Conservation (phyloP, 768 basidiomycete genomes). For the Auriculariales sp. region DNA sequence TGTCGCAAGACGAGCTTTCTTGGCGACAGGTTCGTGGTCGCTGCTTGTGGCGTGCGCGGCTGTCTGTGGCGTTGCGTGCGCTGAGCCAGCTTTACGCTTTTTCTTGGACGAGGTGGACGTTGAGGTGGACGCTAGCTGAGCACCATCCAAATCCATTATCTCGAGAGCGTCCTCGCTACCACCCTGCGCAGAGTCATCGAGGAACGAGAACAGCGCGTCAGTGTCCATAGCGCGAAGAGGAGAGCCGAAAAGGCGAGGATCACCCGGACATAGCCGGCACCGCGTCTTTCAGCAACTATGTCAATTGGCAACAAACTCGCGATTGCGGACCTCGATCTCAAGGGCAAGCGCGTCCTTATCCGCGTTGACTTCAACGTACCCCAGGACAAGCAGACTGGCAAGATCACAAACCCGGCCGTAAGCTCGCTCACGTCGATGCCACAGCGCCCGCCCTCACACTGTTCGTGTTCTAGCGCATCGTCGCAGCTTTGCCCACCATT, state of each 20-base stretch:
- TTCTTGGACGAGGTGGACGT: slow-evolving; percentile 22
- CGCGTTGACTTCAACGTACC: slow-evolving; percentile 96
- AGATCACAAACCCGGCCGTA: slow-evolving; percentile 94
- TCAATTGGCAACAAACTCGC: slow-evolving; percentile 91
- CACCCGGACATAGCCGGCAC: too few species aligned
- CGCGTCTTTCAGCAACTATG: slow-evolving; percentile 30
- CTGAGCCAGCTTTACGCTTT: slow-evolving; percentile 22
- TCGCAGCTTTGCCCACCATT: slow-evolving; percentile 91
- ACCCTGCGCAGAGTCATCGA: slow-evolving; percentile 26
- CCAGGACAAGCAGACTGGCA: slow-evolving; percentile 55
- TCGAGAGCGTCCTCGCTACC: slow-evolving; percentile 23
- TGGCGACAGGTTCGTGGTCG: slow-evolving; percentile 23
- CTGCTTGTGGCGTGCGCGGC: slow-evolving; percentile 2
- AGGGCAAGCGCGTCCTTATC: slow-evolving; percentile 78
- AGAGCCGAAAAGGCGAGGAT: too few species aligned
- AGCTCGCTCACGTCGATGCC: slow-evolving; percentile 18
- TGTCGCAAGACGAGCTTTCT: slow-evolving; percentile 45
- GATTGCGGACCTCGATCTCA: slow-evolving; percentile 82
- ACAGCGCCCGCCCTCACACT: slow-evolving; percentile 6
- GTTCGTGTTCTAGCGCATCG: slow-evolving; percentile 58
- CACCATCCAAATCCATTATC: slow-evolving; percentile 16
- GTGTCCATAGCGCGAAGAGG: slow-evolving; percentile 19
- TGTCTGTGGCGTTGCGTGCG: slow-evolving; percentile 9
- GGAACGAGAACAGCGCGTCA: slow-evolving; percentile 53
- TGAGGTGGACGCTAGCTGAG: slow-evolving; percentile 12